Percentiles rank a stretch among this genome's conserved stretches.
These are phyloP conservation scores for Curvularia sp. DNA, from an alignment of 2,329 filamentous ascomycete species.

Conservation along the genomic window DNA sequence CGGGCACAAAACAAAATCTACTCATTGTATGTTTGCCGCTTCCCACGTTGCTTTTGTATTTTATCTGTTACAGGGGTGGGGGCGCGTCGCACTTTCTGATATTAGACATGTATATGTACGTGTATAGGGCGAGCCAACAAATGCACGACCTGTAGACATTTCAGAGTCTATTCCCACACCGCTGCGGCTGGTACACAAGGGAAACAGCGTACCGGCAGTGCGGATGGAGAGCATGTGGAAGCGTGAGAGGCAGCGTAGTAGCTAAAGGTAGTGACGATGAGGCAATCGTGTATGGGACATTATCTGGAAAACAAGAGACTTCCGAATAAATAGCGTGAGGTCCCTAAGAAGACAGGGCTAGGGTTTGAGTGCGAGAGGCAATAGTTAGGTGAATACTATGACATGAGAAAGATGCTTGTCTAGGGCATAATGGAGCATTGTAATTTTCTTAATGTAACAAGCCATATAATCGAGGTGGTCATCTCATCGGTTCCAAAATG, in stretches of 20 bases:
- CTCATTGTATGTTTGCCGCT: not conserved
- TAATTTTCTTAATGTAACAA: not conserved
- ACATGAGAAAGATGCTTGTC: not conserved
- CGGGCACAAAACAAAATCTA: not conserved
- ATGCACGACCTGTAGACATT: constrained; percentile 42
- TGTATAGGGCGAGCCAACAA: constrained; percentile 38
- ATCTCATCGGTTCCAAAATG: constrained; percentile 57
- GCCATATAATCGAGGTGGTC: not conserved
- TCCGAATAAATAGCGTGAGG: not conserved
- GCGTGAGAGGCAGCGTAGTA: constrained; percentile 23
- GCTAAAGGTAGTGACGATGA: constrained; percentile 18
- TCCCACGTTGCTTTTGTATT: not conserved
- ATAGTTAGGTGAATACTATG: constrained; percentile 4
- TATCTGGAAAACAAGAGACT: not conserved
- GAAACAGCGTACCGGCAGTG: constrained; percentile 25
- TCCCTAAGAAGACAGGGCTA: constrained; percentile 20
- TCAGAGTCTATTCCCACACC: constrained; percentile 36
- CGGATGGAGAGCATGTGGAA: constrained; percentile 41
- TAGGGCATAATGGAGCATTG: not conserved
- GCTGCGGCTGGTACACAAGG: constrained; percentile 27
- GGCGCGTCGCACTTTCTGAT: not conserved
- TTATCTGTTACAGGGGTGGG: not conserved
- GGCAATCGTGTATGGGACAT: constrained; percentile 24
- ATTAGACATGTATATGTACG: too few species aligned
- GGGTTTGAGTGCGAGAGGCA: constrained; percentile 13